Evolutionary conservation across 768 basidiomycete species (phyloP), one percentile per base, ranked within the genome.

Genomic region (Xerocomellus intermedius): DNA sequence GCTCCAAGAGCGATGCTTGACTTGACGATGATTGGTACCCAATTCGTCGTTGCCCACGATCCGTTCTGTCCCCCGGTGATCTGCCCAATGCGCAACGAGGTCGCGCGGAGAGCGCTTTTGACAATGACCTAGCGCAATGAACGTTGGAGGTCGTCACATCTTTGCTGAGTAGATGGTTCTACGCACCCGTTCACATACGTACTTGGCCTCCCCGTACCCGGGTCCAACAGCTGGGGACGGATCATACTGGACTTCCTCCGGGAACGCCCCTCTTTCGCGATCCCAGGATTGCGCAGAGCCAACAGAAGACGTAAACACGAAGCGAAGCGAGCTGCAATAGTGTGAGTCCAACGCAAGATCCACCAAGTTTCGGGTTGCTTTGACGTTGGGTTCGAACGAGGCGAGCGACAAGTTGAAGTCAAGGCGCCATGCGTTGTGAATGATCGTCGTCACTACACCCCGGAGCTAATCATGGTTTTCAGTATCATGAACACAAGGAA

Each of bases 161-260:
- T 33, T 33, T 22, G 22, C 4, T 26, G 22, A 38, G 12, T 12
- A 73, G 3, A 54, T 8, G 59, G 47, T 5, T 66, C 13, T 54
- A 50, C 73, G 1, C 47, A 74, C 69, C 48, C 70, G 57, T 60
- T 76, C 75, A 5, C 69, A 48, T 1, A 76, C 68, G 50, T 75
- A 76, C 62, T 77, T 76, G 17, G 62, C 53, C 24, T 73, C 73
- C 1, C 72, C 72, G 42, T 75, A 75, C 2, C 76, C 75, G 16
- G 56, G 30, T n/a, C 72, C 74, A 26, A 71, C 64, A n/a, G 66
- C 64, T 48, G 52, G 48, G 9, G 52, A 64, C 0, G 66, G 59
- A 48, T 69, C 70, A 1, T 56, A 43, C 38, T 74, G 57, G 8
- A 73, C 47, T 35, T 73, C 71, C 45, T 79, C 77, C 0, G 75